phyloP scores from a whole-genome alignment of 352 stramenopile species.

The Globisporangium alternatum region DNA sequence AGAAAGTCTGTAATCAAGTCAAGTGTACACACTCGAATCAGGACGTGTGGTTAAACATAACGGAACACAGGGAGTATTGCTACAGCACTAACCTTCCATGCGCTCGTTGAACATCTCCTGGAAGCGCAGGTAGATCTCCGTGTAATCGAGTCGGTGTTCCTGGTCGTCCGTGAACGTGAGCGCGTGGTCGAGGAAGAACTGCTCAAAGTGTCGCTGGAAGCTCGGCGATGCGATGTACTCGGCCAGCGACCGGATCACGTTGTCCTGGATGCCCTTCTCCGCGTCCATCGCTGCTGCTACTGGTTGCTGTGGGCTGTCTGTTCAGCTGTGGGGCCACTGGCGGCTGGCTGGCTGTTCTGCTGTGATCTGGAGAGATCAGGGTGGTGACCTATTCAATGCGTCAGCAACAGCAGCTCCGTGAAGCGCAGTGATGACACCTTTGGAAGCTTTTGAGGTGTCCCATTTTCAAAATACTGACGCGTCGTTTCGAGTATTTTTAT shows the following conservation, averaged over 20 bases:
- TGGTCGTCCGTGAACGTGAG: constrained; percentile 58
- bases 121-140: constrained; percentile 68
- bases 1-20: constrained; percentile 42
- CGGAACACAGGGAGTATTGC: not conserved
- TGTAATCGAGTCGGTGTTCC: constrained; percentile 73
- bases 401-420: not conserved
- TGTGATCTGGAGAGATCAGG: no score
- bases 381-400: not conserved
- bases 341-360: not conserved
- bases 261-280: constrained; percentile 48
- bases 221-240: constrained; percentile 55
- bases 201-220: constrained; percentile 70
- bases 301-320: not conserved
- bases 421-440: not conserved
- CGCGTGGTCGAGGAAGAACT: constrained; percentile 74
- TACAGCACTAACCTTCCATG: constrained; percentile 43
- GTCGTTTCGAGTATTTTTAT: constrained; percentile 6
- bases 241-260: constrained; percentile 48
- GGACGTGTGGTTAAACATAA: not conserved
- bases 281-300: constrained; percentile 3
- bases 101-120: constrained; percentile 71
- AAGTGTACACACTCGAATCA: not conserved
- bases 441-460: not conserved
- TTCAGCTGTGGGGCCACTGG: not conserved
- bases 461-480: not conserved